Base-by-base conservation (phyloP, 306 rosid genomes). In the Dicorynia guianensis region DNA sequence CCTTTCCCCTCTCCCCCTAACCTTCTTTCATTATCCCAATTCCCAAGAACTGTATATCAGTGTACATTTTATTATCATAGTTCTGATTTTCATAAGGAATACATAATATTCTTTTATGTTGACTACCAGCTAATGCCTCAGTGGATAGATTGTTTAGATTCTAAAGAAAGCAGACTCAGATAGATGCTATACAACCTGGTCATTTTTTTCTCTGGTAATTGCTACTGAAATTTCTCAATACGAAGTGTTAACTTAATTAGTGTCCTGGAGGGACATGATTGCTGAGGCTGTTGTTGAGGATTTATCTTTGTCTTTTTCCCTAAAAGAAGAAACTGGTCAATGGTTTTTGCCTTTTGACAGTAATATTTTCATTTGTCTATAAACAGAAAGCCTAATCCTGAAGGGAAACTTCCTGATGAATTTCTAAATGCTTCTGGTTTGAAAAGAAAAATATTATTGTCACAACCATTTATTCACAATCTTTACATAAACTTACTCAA, bases 201-300 rank as follows among this genome's bases (percentile, higher is more conserved):
- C 64, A 79, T 54, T 76, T 15, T 84, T 78, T 83, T 72, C 36
- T 49, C 58, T 64, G 58, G 39, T 80, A 75, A 55, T 20, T 17
- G 38, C 33, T 79, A 36, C 71, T 77, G 63, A 49, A 36, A 59
- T 43, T 36, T 58, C 56, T 79, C 62, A 14, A 39, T 80, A 42
- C 38, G 49, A 68, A 18, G 63, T 74, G 76, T 30, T 71, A 56
- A 49, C 42, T 42, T 84, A 71, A 42, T 80, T 73, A 92, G 99
- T 89, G 46, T 92, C 97, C 15, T 95, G 97, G 97, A 93, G 96
- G 74, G 97, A 95, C 85, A 39, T 92, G 87, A 92, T 95, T 81
- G 87, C 97, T 53, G 89, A 34, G 25, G 50, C 38, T 66, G 40
- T 33, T 79, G 47, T 15, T 48, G 12, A 75, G 57, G 65, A 67